Base-by-base conservation (phyloP, 139 green algal genomes). In the Chlamydomonas sphaeroides region DNA sequence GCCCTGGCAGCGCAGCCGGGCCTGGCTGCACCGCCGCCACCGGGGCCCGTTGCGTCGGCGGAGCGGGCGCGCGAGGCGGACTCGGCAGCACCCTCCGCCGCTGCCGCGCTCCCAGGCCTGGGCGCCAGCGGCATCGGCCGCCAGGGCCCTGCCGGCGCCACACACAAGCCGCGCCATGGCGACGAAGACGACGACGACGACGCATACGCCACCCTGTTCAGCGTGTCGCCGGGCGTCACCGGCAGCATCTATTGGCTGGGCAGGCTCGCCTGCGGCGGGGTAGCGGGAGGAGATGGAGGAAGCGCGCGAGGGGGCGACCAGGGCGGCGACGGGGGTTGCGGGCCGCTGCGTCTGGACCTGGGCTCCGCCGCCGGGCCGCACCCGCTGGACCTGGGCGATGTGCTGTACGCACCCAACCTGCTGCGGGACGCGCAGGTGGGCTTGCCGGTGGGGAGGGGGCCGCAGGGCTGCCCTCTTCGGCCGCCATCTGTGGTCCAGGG, bases 331-430 rank as follows among this genome's bases (percentile, higher is more conserved):
- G 1, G 32, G 11, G 59, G 59, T 36, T 25, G 2, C 23, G 61
- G 36, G 20, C 36, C 4, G 30, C 23, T 49, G 33, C 49, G 25
- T 5, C 10, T 78, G 0, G 51, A 88, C 63, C 32, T 91, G 48
- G 80, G 79, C 39, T 65, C 73, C 21, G 86, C 86, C n/a, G 67
- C 56, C 32, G 85, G 83, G 17, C 87, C 87, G 5, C 74, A 86
- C 49, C 71, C 78, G 4, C 59, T 93, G 26, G 89, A 93, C 53
- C 68, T 93, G 38, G 89, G 89, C 0, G 89, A 93, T 36, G 74
- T 85, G 42, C 68, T 90, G 32, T 93, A 93, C 62, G 89, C 89
- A 6, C 87, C 87, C 28, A 93, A 93, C 84, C 61, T 91, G 5
- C 69, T 88, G 69, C 32, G 30, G 20, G 68, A 75, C 17, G 42